Base-by-base conservation (phyloP, 805 yeast genomes). In the Teunomyces gatunensis region DNA sequence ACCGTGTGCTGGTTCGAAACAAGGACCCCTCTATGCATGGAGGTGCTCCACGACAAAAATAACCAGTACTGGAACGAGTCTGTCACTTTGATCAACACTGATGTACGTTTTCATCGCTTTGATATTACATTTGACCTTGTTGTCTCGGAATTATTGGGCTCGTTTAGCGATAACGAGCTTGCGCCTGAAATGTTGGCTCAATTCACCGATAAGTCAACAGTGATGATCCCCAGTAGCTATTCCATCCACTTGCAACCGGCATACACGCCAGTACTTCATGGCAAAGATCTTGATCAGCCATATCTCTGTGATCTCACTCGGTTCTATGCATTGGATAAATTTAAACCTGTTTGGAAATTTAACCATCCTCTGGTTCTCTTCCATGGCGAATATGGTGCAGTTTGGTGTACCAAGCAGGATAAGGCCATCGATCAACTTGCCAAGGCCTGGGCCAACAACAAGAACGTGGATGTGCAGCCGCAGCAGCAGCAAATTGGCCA, bases 101-200 rank as follows among this genome's bases (percentile, higher is more conserved):
- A 91, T 63, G 78, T 83, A 64, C 67, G 94, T 35, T 3, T 53
- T 5, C 51, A 60, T 10, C 68, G 69, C 11, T 40, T 39, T 40
- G 43, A 21, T 2, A 39, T 17, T 35, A 37, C 29, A 5, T 74
- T 77, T 47, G 77, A 87, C 58, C 57, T 91, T 37, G 77, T 90
- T 6, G 75, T 92, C 1, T 85, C 95, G 39, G 97, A 91, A 62
- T 68, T 92, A 6, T 64, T 91, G 23, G 97, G 97, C 5, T 87
- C 96, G 12, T 87, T 92, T 68, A 97, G 96, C 3, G 92, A 95
- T 63, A 92, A 91, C 64, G 97, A 91, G 61, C 72, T 89, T 13
- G 77, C 88, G 6, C 97, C 98, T 0, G 98, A 91, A 61, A 84
- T 94, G 48, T 49, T 71, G 13, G 42, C 43, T 1, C 40, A 32